Percentiles rank a stretch among this genome's conserved stretches.
phyloP scores from a whole-genome alignment of 257 asterid genomes.

The Nicotiana paniculata region DNA sequence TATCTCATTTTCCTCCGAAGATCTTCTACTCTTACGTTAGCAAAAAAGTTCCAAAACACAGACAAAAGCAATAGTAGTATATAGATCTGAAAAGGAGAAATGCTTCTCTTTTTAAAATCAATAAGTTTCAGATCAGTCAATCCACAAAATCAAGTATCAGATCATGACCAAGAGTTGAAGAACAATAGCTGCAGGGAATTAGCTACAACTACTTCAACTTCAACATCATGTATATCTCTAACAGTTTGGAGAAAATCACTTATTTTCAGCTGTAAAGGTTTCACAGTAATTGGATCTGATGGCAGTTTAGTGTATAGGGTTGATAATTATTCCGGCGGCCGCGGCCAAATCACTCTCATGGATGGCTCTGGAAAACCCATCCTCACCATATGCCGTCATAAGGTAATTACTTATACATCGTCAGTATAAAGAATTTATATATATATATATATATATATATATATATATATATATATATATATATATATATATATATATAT shows the following conservation, averaged over 20 bases:
- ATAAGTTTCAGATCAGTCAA: slow-evolving; percentile 33
- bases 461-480: no score
- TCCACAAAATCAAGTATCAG: slow-evolving; percentile 14
- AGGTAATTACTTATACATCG: slow-evolving; percentile 26
- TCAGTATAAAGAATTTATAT: no score
- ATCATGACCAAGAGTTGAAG: slow-evolving; percentile 9
- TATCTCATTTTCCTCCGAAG: slow-evolving; percentile 3
- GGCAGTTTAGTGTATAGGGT: slow-evolving; percentile 64
- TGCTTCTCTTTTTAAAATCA: slow-evolving; percentile 45
- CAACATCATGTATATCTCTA: slow-evolving; percentile 22
- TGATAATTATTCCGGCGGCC: slow-evolving; percentile 50
- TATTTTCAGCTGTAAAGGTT: slow-evolving; percentile 54
- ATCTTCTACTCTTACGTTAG: slow-evolving; percentile 9
- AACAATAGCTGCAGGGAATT: neutral
- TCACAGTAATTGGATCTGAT: slow-evolving; percentile 56
- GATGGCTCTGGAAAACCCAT: slow-evolving; percentile 62
- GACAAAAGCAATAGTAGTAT: neutral
- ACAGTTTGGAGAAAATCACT: slow-evolving; percentile 89
- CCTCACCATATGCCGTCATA: slow-evolving; percentile 50
- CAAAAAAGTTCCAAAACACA: slow-evolving; percentile 5
- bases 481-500: no score
- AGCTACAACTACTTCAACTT: neutral
- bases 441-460: no score
- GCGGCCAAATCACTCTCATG: slow-evolving; percentile 48
- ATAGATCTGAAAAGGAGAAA: slow-evolving; percentile 8